Evolutionary conservation across 2,329 filamentous ascomycete species (phyloP), one percentile per base, ranked within the genome.

Genomic region (Botrytis fragariae): DNA sequence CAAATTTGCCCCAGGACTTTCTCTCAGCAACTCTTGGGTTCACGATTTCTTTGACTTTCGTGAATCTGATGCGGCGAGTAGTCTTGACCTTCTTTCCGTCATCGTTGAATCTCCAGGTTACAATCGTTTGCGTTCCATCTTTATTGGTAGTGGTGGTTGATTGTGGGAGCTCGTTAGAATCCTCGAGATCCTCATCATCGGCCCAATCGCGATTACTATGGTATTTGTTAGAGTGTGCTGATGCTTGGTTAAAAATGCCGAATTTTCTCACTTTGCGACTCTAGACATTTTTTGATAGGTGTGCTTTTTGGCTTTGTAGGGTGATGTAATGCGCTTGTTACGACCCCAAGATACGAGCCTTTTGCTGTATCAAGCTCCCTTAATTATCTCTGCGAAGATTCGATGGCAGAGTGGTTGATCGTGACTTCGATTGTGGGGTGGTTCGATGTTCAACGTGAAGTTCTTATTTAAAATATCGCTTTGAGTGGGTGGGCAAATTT

Each of bases 21-120:
- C 96, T 93, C 86, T 97, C 95, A 76, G 96, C 96, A 74, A 99
- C 95, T 81, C 94, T 93, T 72, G 96, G 96, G 88, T 98, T 98
- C 80, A 99, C 95, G 77, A 93, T 90, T 84, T 97, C 94, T 84
- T 94, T 95, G 84, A 97, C 90, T 78, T 95, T 91, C 76, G 93
- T 97, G 81, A 94, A 93, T 82, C 95, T 94, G 86, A 98, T 95
- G 80, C 95, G 93, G 83, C 96, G 95, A 75, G 95, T 98, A 76
- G 94, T 96, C 89, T 98, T 98, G 82, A 98, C 93, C 84, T 97
- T 97, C 84, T 97, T 95, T 84, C 93, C 93, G 76, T 95, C 89
- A 78, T 99, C 96, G 86, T 97, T 95, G 86, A 94, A 90, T 80
- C 91, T 89, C 87, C 93, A 97, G 76, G 93, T 93, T 81, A 97